Conservation (phyloP, 768 basidiomycete genomes). For the Panellus pusillus region DNA sequence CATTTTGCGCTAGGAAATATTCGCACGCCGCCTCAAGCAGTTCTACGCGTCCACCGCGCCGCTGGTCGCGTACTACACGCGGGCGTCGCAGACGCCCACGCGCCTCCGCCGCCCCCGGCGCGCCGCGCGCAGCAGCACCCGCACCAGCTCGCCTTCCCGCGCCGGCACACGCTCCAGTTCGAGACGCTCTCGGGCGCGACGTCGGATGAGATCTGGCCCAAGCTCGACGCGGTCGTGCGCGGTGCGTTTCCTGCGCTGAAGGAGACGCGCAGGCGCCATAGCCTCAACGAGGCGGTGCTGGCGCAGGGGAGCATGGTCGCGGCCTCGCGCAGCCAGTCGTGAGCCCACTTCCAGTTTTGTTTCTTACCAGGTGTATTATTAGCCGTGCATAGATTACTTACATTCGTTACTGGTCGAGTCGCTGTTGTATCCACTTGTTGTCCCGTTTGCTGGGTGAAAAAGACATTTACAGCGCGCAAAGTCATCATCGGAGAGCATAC, state of each 20-base stretch:
- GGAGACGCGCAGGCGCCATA: constrained; percentile 47
- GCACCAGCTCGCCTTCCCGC: constrained; percentile 49
- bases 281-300: constrained; percentile 55
- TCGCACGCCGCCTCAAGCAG: constrained; percentile 69
- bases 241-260: constrained; percentile 58
- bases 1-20: constrained; percentile 57
- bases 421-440: no score
- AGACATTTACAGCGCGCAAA: no score
- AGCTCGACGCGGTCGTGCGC: constrained; percentile 63
- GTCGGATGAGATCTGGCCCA: constrained; percentile 90
- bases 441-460: neutral
- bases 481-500: constrained; percentile 27
- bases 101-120: constrained; percentile 23
- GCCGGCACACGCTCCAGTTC: constrained; percentile 49
- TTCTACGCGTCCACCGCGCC: constrained; percentile 84
- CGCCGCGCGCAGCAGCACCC: constrained; percentile 47
- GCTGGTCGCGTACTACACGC: constrained; percentile 69
- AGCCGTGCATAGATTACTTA: neutral
- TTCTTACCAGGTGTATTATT: constrained; percentile 1
- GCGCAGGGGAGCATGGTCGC: constrained; percentile 14
- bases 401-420: no score
- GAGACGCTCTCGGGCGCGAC: constrained; percentile 69
- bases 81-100: constrained; percentile 29
- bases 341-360: neutral
- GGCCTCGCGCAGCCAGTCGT: neutral